Conservation (phyloP, 768 basidiomycete genomes). For the Lactifluus volemus region DNA sequence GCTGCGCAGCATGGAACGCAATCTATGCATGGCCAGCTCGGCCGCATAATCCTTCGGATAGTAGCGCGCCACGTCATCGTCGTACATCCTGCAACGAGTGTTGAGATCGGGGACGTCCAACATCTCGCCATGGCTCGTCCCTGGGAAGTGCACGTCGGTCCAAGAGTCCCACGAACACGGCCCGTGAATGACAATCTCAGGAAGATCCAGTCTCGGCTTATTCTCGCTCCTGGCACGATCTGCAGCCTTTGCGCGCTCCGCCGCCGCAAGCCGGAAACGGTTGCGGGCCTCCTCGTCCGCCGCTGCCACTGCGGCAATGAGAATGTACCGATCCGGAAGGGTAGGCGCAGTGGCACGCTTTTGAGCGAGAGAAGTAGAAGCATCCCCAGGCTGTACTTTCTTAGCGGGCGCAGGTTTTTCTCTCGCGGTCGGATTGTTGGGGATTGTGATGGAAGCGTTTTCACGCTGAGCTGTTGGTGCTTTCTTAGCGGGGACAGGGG, state of each 20-base stretch:
- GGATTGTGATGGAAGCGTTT: not conserved
- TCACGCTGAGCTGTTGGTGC: not conserved
- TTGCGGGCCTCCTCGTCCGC: not conserved
- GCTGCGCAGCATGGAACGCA: not conserved
- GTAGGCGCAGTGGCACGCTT: not conserved
- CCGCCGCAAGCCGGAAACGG: too few relatives aligned
- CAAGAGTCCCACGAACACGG: not conserved
- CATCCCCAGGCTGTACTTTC: too few relatives aligned
- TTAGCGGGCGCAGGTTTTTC: too few relatives aligned
- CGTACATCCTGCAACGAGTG: not conserved
- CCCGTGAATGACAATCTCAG: not conserved
- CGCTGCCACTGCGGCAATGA: not conserved
- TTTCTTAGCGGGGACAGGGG: not conserved
- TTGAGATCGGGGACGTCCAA: not conserved
- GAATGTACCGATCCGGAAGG: not conserved
- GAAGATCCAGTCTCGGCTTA: not conserved
- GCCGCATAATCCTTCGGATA: not conserved
- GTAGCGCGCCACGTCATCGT: not conserved
- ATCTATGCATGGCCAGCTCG: not conserved
- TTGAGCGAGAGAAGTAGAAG: not conserved
- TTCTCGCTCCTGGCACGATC: not conserved
- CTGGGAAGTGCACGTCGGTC: conserved; percentile 1
- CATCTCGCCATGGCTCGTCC: not conserved
- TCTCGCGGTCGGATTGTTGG: too few relatives aligned
- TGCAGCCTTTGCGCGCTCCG: not conserved